Conservation (phyloP, 305 asterid genomes). For the Solanum chacoense region DNA sequence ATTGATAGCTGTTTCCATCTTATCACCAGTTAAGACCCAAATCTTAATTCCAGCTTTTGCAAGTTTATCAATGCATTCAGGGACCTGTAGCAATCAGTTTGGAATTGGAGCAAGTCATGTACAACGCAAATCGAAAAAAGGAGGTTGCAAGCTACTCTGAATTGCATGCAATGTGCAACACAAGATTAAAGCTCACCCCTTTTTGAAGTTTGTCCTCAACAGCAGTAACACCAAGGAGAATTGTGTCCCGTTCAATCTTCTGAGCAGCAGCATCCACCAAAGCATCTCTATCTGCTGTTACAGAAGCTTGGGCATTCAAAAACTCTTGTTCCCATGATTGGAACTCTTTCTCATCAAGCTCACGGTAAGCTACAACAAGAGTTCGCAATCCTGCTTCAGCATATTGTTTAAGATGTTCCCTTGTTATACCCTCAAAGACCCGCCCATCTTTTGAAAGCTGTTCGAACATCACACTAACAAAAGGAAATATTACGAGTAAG, state of each 20-base stretch:
- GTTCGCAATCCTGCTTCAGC: slow-evolving; percentile 95
- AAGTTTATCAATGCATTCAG: slow-evolving; percentile 79
- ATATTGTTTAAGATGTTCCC: slow-evolving; percentile 59
- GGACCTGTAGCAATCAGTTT: slow-evolving; percentile 44
- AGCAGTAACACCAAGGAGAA: slow-evolving; percentile 97
- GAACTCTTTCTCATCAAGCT: slow-evolving; percentile 61
- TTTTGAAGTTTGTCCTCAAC: slow-evolving; percentile 95
- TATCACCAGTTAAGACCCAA: slow-evolving; percentile 96
- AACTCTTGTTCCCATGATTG: slow-evolving; percentile 73
- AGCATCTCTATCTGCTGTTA: slow-evolving; percentile 63
- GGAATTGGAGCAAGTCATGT: background rate
- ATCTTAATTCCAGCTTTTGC: slow-evolving; percentile 70
- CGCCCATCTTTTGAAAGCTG: slow-evolving; percentile 53
- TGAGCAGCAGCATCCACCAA: slow-evolving; percentile 79
- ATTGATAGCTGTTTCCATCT: slow-evolving; percentile 96
- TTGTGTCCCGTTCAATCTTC: slow-evolving; percentile 60
- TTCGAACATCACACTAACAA: slow-evolving; percentile 71
- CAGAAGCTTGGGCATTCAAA: slow-evolving; percentile 54
- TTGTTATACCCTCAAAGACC: slow-evolving; percentile 40
- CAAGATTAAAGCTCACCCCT: slow-evolving; percentile 50
- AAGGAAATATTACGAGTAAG: slow-evolving; percentile 1
- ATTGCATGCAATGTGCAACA: background rate
- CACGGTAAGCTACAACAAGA: slow-evolving; percentile 74
- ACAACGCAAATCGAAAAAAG: background rate
- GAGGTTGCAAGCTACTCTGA: background rate